Percentiles rank a stretch among this genome's conserved stretches.
phyloP scores from a whole-genome alignment of 352 stramenopile genomes.

The Phytopythium ostracodes region DNA sequence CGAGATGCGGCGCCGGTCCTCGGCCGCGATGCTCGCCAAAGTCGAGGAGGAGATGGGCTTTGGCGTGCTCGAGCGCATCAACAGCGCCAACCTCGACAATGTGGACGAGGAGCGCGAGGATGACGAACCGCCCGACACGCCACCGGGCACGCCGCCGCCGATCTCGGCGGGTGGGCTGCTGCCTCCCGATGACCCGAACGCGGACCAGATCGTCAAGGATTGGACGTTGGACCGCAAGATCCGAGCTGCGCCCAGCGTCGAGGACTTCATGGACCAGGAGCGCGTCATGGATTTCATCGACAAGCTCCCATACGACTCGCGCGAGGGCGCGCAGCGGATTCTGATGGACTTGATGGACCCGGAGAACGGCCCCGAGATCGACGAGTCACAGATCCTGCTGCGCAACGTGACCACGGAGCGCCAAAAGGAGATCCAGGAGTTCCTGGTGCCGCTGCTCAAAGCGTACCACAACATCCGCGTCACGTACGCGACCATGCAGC shows the following conservation, averaged over 20 bases:
- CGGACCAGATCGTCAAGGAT: constrained; percentile 58
- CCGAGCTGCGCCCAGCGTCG: constrained; percentile 29
- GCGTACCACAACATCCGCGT: constrained; percentile 61
- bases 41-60: constrained; percentile 46
- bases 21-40: constrained; percentile 34
- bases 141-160: constrained; percentile 66
- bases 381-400: constrained; percentile 73
- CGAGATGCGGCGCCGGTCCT: constrained; percentile 47
- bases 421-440: constrained; percentile 54
- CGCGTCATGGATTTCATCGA: constrained; percentile 44
- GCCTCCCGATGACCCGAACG: constrained; percentile 42
- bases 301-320: constrained; percentile 62
- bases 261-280: constrained; percentile 37
- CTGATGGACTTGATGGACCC: constrained; percentile 46
- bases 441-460: constrained; percentile 69
- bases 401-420: constrained; percentile 43
- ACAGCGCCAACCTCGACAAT: constrained; percentile 14
- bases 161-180: constrained; percentile 55
- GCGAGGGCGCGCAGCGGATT: constrained; percentile 63
- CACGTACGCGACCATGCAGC: constrained; percentile 63
- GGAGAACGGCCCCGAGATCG: constrained; percentile 30
- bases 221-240: constrained; percentile 69
- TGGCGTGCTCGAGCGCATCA: constrained; percentile 35
- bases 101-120: constrained; percentile 18
- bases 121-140: constrained; percentile 56